Evolutionary conservation across 345 rosid genomes (phyloP).

Genomic region (Laguncularia racemosa): DNA sequence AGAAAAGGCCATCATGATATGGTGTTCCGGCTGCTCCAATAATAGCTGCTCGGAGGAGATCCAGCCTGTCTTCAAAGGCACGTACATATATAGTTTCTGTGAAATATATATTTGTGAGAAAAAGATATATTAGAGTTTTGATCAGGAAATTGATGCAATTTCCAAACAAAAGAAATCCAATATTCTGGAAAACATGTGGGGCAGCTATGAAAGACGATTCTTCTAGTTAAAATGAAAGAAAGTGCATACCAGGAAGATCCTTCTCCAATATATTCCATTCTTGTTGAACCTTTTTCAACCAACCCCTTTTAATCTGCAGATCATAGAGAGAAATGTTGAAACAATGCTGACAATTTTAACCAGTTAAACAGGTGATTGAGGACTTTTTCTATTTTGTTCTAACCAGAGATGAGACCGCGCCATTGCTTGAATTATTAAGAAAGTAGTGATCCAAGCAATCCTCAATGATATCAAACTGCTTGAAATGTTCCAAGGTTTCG

Average conservation of each 20-base stretch:
- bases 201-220: no score
- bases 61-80: constrained; percentile 75
- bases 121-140: background rate
- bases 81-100: constrained; percentile 84
- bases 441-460: constrained; percentile 85
- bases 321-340: constrained; percentile 5
- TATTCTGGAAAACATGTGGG: no score
- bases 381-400: constrained; percentile 8
- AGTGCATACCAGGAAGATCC: constrained; percentile 65
- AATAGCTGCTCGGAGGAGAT: constrained; percentile 75
- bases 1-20: constrained; percentile 87
- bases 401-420: constrained; percentile 51
- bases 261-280: constrained; percentile 79
- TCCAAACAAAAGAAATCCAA: constrained; percentile 2
- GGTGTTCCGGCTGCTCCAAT: constrained; percentile 89
- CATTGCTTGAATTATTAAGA: constrained; percentile 34
- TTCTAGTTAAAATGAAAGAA: constrained; percentile 1
- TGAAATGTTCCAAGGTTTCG: constrained; percentile 22
- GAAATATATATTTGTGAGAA: background rate
- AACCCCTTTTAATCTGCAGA: constrained; percentile 51
- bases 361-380: no score
- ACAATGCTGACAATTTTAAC: no score
- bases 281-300: constrained; percentile 85
- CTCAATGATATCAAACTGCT: constrained; percentile 65
- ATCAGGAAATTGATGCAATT: background rate